phyloP scores from a whole-genome alignment of 257 asterid genomes.

The Apocynum venetum region DNA sequence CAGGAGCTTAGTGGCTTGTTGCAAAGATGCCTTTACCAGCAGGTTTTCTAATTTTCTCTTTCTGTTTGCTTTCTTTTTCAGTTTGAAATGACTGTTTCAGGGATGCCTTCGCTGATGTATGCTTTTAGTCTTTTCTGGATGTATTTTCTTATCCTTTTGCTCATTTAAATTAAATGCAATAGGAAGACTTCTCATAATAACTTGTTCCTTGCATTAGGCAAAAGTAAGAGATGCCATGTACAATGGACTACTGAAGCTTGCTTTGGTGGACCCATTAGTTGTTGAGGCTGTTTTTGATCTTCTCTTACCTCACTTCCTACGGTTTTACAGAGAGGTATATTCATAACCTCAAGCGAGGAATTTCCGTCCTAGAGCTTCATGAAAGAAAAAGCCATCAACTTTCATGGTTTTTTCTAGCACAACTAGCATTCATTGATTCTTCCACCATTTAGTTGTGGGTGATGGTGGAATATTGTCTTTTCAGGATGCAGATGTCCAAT shows the following conservation, averaged over 20 bases:
- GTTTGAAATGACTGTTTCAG: not conserved
- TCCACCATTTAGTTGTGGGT: constrained; percentile 1
- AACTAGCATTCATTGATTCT: not conserved
- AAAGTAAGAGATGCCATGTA: constrained; percentile 62
- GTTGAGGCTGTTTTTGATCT: constrained; percentile 57
- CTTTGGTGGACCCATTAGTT: constrained; percentile 63
- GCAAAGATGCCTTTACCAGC: constrained; percentile 87
- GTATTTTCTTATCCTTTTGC: constrained; percentile 1
- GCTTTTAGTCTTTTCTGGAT: not conserved
- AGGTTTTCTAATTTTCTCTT: constrained; percentile 39
- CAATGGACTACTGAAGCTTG: constrained; percentile 70
- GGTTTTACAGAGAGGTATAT: constrained; percentile 65
- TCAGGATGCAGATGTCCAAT: constrained; percentile 57
- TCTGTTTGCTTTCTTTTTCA: constrained; percentile 9
- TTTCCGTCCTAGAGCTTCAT: not conserved
- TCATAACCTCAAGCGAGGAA: constrained; percentile 11
- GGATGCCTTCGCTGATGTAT: not conserved
- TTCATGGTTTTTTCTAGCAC: not conserved
- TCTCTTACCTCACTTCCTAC: constrained; percentile 70
- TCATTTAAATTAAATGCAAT: not conserved
- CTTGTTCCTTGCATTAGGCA: constrained; percentile 40
- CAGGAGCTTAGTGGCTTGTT: constrained; percentile 78
- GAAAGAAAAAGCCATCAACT: not conserved
- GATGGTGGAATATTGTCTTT: constrained; percentile 16
- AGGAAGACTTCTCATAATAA: not conserved